A percentile compares a stretch with the other conserved stretches of the same genome.
These are phyloP conservation scores for Chaetoscypha palmicola DNA, from an alignment of 2,329 filamentous ascomycete genomes.

Conservation along the genomic window DNA sequence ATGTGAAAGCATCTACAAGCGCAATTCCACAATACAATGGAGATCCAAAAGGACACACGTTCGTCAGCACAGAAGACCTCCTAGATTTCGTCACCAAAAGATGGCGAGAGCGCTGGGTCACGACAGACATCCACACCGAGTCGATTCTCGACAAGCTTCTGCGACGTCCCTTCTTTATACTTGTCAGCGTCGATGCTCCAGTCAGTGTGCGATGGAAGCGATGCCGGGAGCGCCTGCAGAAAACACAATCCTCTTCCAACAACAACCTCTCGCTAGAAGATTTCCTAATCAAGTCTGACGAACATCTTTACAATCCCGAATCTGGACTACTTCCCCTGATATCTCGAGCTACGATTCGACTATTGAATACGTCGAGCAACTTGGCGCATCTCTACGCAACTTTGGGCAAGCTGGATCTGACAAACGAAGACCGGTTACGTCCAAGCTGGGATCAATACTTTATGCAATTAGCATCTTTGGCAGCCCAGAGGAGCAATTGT, in stretches of 20 bases:
- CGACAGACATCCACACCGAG: slow-evolving; percentile 72
- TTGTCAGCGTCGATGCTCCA: slow-evolving; percentile 87
- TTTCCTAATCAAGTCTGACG: slow-evolving; percentile 57
- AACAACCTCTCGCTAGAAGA: slow-evolving; percentile 39
- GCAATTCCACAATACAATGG: slow-evolving; percentile 11
- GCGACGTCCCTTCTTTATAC: slow-evolving; percentile 82
- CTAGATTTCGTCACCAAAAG: slow-evolving; percentile 78
- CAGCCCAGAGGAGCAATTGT: slow-evolving; percentile 86
- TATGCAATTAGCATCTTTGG: slow-evolving; percentile 90
- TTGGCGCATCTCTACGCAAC: slow-evolving; percentile 65
- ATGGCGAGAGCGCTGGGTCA: slow-evolving; percentile 83
- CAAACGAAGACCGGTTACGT: slow-evolving; percentile 70
- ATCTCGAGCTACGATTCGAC: slow-evolving; percentile 71
- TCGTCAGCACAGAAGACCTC: slow-evolving; percentile 58
- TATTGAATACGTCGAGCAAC: slow-evolving; percentile 76
- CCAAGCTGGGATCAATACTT: slow-evolving; percentile 97
- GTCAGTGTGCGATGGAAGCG: slow-evolving; percentile 77
- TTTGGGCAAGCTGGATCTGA: slow-evolving; percentile 67
- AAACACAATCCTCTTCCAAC: slow-evolving; percentile 9
- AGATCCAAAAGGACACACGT: slow-evolving; percentile 33
- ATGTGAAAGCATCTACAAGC: slow-evolving; percentile 5
- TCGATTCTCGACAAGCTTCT: slow-evolving; percentile 65
- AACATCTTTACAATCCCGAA: slow-evolving; percentile 62
- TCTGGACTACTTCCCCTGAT: slow-evolving; percentile 69
- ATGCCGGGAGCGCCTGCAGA: slow-evolving; percentile 49